Base-by-base conservation (phyloP, 768 basidiomycete species). In the Chalciporus chontae region DNA sequence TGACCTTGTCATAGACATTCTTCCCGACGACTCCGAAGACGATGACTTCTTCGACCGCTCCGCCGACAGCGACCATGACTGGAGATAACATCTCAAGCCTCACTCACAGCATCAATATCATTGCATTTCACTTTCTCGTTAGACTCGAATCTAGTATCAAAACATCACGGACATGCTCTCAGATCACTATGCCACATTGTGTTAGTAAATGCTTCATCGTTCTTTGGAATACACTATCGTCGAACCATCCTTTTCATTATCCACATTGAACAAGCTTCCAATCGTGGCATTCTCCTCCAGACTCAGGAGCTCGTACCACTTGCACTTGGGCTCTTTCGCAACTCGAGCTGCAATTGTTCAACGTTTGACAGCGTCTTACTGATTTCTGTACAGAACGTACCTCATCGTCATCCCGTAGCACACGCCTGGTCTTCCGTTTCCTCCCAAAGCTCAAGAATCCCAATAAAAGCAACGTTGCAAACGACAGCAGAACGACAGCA, bases 11-110 rank as follows among this genome's bases (percentile, higher is more conserved):
- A 31, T 52, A 83, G 85, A 85, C 52, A 76, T 75, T 34, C 84
- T 80, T 54, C 77, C 82, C 50, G 80, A 83, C 49, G 51, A 67
- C 48, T 78, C 77, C 3, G 80, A 82, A 38, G 64, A 71, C 27
- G 78, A 79, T 2, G 77, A 77, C 21, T 47, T 71, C 18, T 40
- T 68, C 45, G 51, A 37, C 21, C 64, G 68, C 40, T 64, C 64
- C 10, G 64, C 59, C 14, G 70, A 66, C 40, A 56, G 51, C 29
- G 69, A 69, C 19, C 57, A 60, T 31, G 54, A 67, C 27, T 71
- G 71, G 70, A 63, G 67, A 54, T 72, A 51, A 66, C 40, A 27
- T 46, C 39, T 32, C 26, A 19, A 43, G 5, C 14, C 44, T 27
- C n/a, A 45, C 36, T 23, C 39, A 43, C 36, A 40, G 29, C 42